phyloP scores from a whole-genome alignment of 1,139 yeast species.

The Geotrichum siamense region DNA sequence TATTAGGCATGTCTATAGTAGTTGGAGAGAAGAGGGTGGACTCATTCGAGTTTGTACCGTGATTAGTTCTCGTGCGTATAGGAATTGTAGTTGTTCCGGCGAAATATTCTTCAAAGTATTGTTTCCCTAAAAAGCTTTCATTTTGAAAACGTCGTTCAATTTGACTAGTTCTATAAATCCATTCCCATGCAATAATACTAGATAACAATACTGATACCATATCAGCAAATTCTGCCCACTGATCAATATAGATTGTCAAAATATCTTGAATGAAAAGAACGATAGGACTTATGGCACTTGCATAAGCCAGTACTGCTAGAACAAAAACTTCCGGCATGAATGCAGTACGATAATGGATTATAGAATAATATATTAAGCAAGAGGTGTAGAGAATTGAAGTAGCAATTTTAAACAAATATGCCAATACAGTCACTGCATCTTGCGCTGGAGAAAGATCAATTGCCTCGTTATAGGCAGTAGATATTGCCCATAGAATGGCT shows the following conservation, averaged over 20 bases:
- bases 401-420: conserved; percentile 67
- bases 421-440: conserved; percentile 48
- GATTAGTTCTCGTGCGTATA: neutral
- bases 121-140: conserved; percentile 70
- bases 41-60: neutral
- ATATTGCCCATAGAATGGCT: conserved; percentile 9
- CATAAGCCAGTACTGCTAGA: conserved; percentile 50
- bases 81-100: neutral
- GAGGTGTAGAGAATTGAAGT: conserved; percentile 64
- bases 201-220: conserved; percentile 43
- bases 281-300: conserved; percentile 57
- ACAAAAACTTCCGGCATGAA: conserved; percentile 44
- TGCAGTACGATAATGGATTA: conserved; percentile 49
- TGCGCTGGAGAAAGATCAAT: conserved; percentile 6
- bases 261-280: conserved; percentile 76
- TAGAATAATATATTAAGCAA: conserved; percentile 49
- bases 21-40: neutral
- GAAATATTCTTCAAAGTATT: conserved; percentile 56
- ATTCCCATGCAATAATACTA: conserved; percentile 72
- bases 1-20: no score
- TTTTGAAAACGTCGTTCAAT: conserved; percentile 57
- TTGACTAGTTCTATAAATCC: conserved; percentile 65
- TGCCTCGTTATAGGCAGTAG: conserved; percentile 3
- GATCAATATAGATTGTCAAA: conserved; percentile 46
- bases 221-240: conserved; percentile 67